Conservation (phyloP, 495 filamentous ascomycete genomes). For the Aspergillus egyptiacus region DNA sequence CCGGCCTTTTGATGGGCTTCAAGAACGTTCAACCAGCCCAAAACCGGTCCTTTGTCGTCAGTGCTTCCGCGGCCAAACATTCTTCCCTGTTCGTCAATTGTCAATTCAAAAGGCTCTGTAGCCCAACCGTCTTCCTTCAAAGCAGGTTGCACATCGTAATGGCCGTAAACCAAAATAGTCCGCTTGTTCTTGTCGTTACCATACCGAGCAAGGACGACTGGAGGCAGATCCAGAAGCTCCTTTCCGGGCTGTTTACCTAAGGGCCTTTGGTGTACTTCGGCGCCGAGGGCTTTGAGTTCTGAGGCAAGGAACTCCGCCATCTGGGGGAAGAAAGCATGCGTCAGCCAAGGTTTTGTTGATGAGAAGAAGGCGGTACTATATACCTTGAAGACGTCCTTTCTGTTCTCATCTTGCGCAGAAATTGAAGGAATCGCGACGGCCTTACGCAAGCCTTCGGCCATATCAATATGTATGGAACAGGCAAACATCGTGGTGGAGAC, state of each 20-base stretch:
- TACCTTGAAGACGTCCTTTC: conserved; percentile 78
- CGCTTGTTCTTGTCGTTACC: conserved; percentile 85
- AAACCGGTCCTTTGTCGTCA: conserved; percentile 96
- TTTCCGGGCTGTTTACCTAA: conserved; percentile 87
- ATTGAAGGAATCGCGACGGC: conserved; percentile 96
- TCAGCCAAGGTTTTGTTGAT: conserved; percentile 3
- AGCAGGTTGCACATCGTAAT: conserved; percentile 98
- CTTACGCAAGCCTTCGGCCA: conserved; percentile 57
- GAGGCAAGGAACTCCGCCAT: conserved; percentile 90
- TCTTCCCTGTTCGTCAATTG: conserved; percentile 78
- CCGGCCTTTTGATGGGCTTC: conserved; percentile 94
- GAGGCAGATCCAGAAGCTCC: conserved; percentile 85
- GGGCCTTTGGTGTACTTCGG: conserved; percentile 72
- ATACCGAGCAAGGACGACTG: conserved; percentile 86
- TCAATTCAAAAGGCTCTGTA: conserved; percentile 88
- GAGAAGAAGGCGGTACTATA: conserved; percentile 12
- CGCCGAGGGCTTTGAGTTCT: conserved; percentile 78
- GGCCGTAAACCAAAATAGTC: conserved; percentile 93
- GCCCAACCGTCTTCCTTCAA: conserved; percentile 92
- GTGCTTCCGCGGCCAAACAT: conserved; percentile 97
- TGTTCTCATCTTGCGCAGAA: conserved; percentile 81
- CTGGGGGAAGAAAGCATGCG: conserved; percentile 28
- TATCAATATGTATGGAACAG: not conserved
- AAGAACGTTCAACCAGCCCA: conserved; percentile 97
- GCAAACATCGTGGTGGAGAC: conserved; percentile 16